Evolutionary conservation across 768 basidiomycete genomes (phyloP).

Genomic region (Rhizopogon salebrosus): DNA sequence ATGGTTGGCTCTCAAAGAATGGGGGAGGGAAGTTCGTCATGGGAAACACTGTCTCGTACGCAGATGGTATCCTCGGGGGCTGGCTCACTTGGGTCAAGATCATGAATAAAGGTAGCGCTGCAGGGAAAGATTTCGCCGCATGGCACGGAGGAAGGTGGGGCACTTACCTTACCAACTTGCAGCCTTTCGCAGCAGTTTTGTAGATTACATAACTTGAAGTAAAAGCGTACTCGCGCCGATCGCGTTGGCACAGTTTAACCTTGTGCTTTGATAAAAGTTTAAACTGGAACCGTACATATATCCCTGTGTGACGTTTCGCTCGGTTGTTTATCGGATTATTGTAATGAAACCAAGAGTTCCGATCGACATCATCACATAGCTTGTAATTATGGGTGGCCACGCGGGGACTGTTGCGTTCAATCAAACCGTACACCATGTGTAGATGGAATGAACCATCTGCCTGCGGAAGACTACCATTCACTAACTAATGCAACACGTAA

Average conservation of each 20-base stretch:
- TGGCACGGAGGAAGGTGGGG: conserved; percentile 39
- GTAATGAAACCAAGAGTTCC: not conserved
- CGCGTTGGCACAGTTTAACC: too few species aligned
- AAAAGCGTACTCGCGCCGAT: too few species aligned
- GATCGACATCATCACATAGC: not conserved
- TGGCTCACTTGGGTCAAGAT: conserved; percentile 31
- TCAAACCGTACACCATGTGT: too few species aligned
- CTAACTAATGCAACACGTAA: too few species aligned
- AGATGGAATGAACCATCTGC: too few species aligned
- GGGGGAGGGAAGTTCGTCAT: conserved; percentile 27
- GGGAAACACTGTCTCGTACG: conserved; percentile 29
- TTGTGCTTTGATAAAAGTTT: too few species aligned
- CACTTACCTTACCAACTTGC: conserved; percentile 24
- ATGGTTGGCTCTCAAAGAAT: conserved; percentile 26
- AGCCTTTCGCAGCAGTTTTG: conserved; percentile 25
- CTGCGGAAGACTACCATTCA: too few species aligned
- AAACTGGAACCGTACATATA: not conserved
- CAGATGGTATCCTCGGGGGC: conserved; percentile 30
- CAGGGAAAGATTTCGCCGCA: conserved; percentile 28
- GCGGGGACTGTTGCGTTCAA: too few species aligned
- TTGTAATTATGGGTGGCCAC: too few species aligned
- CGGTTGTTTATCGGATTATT: too few species aligned
- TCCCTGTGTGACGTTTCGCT: too few species aligned
- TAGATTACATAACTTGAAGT: not conserved
- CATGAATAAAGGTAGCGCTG: conserved; percentile 18